Evolutionary conservation across 768 basidiomycete species (phyloP).

Genomic region (Rhodosporidiobolus odoratus): DNA sequence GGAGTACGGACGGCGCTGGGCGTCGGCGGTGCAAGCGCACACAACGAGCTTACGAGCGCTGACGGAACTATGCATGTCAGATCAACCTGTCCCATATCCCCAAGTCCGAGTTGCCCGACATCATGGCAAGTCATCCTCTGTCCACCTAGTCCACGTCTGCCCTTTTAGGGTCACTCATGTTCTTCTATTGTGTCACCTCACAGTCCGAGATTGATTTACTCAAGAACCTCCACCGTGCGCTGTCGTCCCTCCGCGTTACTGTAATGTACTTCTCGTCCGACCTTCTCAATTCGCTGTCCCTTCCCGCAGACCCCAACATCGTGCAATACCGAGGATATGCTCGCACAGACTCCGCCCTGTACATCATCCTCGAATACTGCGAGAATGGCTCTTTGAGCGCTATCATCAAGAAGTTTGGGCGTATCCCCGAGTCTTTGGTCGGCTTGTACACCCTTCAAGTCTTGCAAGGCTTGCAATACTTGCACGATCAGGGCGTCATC

Average conservation of each 20-base stretch:
- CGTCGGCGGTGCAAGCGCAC: neutral
- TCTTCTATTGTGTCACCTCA: neutral
- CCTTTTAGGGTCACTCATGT: constrained; percentile 3
- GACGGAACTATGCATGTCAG: constrained; percentile 16
- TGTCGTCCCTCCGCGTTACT: neutral
- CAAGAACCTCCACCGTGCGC: constrained; percentile 84
- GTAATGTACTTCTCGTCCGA: neutral
- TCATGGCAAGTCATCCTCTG: constrained; percentile 63
- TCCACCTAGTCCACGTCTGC: constrained; percentile 33
- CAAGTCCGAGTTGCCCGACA: constrained; percentile 86
- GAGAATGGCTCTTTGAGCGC: constrained; percentile 96
- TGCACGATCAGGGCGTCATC: constrained; percentile 98
- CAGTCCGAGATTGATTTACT: constrained; percentile 95
- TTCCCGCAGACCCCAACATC: constrained; percentile 74
- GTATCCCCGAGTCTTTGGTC: constrained; percentile 94
- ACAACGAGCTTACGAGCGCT: too few species aligned
- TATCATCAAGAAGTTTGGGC: constrained; percentile 94
- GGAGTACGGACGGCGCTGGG: too few species aligned
- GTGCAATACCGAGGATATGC: constrained; percentile 99
- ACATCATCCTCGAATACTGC: constrained; percentile 98
- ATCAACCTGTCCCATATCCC: constrained; percentile 91
- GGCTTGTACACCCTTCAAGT: constrained; percentile 96
- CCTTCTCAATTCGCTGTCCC: neutral
- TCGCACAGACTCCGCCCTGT: constrained; percentile 85
- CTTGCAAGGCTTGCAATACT: constrained; percentile 87